Evolutionary conservation across 202 grass and related monocot genomes (phyloP).

Genomic region (Carex arenaria): DNA sequence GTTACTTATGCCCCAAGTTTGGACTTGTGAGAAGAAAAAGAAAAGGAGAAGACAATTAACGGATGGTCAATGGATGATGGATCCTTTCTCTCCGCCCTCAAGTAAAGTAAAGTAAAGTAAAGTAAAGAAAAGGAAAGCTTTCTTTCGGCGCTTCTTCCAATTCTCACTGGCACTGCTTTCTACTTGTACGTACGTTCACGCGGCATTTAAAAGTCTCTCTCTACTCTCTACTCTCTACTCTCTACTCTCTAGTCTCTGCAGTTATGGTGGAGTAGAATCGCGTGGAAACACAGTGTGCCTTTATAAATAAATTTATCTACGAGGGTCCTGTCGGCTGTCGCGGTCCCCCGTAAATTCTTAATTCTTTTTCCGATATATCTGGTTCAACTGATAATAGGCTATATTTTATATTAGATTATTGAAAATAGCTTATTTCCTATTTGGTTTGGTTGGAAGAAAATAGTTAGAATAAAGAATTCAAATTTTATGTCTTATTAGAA

Average conservation of each 20-base stretch:
- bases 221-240: too few relatives aligned
- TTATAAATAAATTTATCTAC: not conserved
- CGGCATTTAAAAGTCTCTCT: too few relatives aligned
- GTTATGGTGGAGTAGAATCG: not conserved
- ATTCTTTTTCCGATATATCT: too few relatives aligned
- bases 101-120: not conserved
- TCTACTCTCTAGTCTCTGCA: too few relatives aligned
- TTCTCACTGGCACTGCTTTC: not conserved
- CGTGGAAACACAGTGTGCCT: not conserved
- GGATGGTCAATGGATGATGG: not conserved
- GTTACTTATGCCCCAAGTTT: slow-evolving; percentile 20
- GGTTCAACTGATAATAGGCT: too few relatives aligned
- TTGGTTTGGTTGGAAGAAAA: too few relatives aligned
- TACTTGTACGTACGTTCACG: not conserved
- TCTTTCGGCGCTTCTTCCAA: not conserved
- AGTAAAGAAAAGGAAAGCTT: slow-evolving; percentile 3
- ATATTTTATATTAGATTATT: too few relatives aligned
- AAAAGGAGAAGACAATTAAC: not conserved
- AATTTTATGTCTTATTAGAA: too few relatives aligned
- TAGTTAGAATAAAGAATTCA: too few relatives aligned
- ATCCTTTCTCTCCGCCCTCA: slow-evolving; percentile 4
- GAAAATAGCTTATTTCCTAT: too few relatives aligned
- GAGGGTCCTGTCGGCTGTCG: not conserved
- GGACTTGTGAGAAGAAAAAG: not conserved
- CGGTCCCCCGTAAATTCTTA: not conserved